Conservation (phyloP, 2,329 filamentous ascomycete genomes). For the Penicillium corylophilum region DNA sequence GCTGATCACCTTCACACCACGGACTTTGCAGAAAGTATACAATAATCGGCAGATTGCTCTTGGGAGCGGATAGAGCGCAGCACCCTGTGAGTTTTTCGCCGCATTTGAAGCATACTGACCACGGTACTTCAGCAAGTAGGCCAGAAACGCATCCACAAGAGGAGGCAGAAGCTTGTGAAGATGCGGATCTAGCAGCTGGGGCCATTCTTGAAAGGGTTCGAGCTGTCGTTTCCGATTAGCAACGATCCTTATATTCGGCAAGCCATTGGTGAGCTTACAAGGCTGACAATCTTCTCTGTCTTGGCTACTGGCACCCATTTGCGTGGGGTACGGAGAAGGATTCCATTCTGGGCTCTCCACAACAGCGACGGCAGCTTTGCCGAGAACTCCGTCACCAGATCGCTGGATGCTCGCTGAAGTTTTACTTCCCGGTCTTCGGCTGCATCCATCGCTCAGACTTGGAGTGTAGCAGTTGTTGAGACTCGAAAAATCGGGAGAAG, state of each 20-base stretch:
- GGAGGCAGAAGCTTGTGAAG: slow-evolving; percentile 72
- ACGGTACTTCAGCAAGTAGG: slow-evolving; percentile 54
- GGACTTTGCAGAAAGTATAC: slow-evolving; percentile 90
- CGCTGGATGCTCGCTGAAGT: slow-evolving; percentile 47
- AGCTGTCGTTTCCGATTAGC: slow-evolving; percentile 47
- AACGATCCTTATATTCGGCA: slow-evolving; percentile 3
- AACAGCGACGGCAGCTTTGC: slow-evolving; percentile 44
- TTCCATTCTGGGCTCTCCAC: slow-evolving; percentile 33
- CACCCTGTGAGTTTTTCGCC: slow-evolving; percentile 36
- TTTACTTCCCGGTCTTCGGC: slow-evolving; percentile 46
- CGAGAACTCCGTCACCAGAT: slow-evolving; percentile 44
- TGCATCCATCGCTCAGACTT: slow-evolving; percentile 42
- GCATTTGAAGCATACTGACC: slow-evolving; percentile 39
- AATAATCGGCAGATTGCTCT: slow-evolving; percentile 75
- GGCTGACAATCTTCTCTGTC: slow-evolving; percentile 39
- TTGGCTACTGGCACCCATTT: slow-evolving; percentile 40
- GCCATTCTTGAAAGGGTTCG: slow-evolving; percentile 91
- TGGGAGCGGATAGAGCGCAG: slow-evolving; percentile 53
- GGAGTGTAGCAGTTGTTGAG: slow-evolving; percentile 4
- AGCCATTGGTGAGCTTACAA: slow-evolving; percentile 33
- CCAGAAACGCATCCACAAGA: slow-evolving; percentile 73
- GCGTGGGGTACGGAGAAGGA: slow-evolving; percentile 31
- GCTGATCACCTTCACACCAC: slow-evolving; percentile 88
- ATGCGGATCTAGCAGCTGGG: slow-evolving; percentile 85
- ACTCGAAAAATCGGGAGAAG: slow-evolving; percentile 17